These are phyloP conservation scores for Trichophyton schoenleinii DNA, from an alignment of 2,329 filamentous ascomycete species.

Conservation along the genomic window DNA sequence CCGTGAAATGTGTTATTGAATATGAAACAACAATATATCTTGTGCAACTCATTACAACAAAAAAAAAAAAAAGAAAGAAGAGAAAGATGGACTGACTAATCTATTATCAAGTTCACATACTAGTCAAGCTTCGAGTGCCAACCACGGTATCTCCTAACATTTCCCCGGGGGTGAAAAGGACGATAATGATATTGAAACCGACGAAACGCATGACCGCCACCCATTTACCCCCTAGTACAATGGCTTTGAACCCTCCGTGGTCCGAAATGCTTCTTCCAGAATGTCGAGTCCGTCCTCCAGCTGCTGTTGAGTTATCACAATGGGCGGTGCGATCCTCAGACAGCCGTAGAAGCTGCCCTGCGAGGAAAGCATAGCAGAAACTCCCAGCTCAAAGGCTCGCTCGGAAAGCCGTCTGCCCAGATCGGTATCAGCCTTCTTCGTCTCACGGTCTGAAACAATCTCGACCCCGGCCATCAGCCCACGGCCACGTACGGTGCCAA, in stretches of 20 bases:
- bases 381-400: conserved; percentile 39
- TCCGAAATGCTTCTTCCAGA: conserved; percentile 44
- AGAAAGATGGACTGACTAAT: too few species aligned
- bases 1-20: not conserved
- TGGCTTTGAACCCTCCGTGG: conserved; percentile 1
- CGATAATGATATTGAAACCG: too few species aligned
- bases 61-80: too few species aligned
- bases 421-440: conserved; percentile 37
- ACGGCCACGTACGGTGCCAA: conserved; percentile 49
- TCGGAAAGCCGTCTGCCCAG: conserved; percentile 39
- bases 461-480: conserved; percentile 49
- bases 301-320: conserved; percentile 43
- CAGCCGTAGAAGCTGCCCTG: conserved; percentile 40
- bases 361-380: conserved; percentile 28
- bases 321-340: conserved; percentile 49
- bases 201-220: not conserved
- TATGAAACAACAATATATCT: not conserved
- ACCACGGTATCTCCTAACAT: too few species aligned
- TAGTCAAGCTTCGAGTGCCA: too few species aligned
- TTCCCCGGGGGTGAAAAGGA: too few species aligned
- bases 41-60: not conserved
- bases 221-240: not conserved
- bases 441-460: conserved; percentile 41
- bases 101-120: too few species aligned
- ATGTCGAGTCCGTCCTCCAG: conserved; percentile 42